Evolutionary conservation across 441 rosid species (phyloP), one percentile per base, ranked within the genome.

Genomic region (Pelargonium myrrhifolium): DNA sequence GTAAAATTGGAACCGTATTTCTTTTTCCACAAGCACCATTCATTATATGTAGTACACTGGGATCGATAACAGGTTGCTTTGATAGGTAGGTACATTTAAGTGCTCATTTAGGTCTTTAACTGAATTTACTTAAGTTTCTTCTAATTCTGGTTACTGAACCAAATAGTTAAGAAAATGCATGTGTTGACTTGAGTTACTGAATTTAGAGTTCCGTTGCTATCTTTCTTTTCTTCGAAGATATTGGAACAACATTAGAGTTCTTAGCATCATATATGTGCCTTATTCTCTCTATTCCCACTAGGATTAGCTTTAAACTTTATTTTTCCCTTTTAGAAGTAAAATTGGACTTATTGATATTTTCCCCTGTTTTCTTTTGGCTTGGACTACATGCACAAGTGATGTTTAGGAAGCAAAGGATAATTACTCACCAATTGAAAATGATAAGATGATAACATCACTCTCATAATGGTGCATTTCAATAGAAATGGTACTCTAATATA

Each of bases 141-240:
- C 62, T 22, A 26, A 35, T 22, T 58, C 28, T 22, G 62, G 31
- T 22, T 58, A 26, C 62, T 22, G 62, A 58, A 58, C 63, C 63
- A 59, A 59, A 59, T 59, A 59, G 37, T 24, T 22, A n/a, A 31
- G 37, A 12, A 14, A 24, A 24, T 43, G 51, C 4, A 43, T 12
- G 4, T 43, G 15, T 43, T 43, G 51, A 39, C 42, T 39, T 39
- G 12, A 59, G 31, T 58, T 12, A 1, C 28, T 11, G 63, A 43
- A 59, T 59, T 24, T 5, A 59, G 63, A 21, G 37, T 59, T 22
- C 26, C 14, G 6, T 31, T 12, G 9, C 63, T 24, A 59, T 59
- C 15, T 22, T 24, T 11, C 37, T 59, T 59, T 22, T 21, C 62
- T 22, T 10, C 6, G 22, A 18, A 18, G 11, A 53, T 56, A 21